Conservation (phyloP, 331 rosid species). For the Ulmus americana region DNA sequence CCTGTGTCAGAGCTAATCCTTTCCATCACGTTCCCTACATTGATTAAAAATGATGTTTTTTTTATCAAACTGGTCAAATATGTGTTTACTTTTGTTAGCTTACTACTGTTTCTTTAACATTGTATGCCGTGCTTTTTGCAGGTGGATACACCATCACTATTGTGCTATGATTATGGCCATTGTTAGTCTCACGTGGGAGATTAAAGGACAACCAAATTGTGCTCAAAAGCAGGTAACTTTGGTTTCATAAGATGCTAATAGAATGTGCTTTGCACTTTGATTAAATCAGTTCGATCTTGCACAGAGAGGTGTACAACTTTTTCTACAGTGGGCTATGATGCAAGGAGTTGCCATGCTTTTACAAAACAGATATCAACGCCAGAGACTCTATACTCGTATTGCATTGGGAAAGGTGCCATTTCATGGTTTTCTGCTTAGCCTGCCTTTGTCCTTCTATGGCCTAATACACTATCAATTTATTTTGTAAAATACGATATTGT, state of each 20-base stretch:
- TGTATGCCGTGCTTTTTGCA: conserved; percentile 28
- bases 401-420: conserved; percentile 88
- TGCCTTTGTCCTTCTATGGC: conserved; percentile 16
- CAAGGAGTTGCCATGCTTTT: conserved; percentile 98
- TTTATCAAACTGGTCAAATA: neutral
- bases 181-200: conserved; percentile 98
- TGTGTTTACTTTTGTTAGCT: neutral
- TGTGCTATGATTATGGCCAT: conserved; percentile 95
- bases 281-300: conserved; percentile 19
- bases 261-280: neutral
- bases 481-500: neutral
- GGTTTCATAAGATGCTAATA: conserved; percentile 4
- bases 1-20: neutral
- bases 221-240: conserved; percentile 67
- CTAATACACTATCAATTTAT: neutral
- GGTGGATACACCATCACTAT: conserved; percentile 99
- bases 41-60: neutral
- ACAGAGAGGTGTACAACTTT: conserved; percentile 95
- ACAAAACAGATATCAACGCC: conserved; percentile 97
- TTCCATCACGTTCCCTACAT: neutral
- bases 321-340: conserved; percentile 98
- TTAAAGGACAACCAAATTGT: conserved; percentile 88
- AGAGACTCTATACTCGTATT: conserved; percentile 95
- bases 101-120: conserved; percentile 15
- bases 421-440: neutral